Base-by-base conservation (phyloP, 176 grass and related monocot genomes). In the maize (Zea mays) region DNA sequence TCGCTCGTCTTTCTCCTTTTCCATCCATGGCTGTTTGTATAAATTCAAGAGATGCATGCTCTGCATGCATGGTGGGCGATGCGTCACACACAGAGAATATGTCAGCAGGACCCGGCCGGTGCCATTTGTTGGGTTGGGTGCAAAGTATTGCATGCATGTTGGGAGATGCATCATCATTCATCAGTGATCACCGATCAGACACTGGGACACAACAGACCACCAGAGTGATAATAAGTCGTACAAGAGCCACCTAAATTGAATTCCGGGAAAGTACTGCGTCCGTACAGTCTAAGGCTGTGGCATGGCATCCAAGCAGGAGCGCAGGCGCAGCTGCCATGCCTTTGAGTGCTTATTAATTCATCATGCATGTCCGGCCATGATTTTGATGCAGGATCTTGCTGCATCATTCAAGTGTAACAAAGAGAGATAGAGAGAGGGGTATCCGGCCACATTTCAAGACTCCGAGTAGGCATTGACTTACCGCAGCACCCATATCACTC, bases 191-290 rank as follows among this genome's bases (percentile, higher is more conserved):
- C 50, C 15, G 49, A 51, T 54, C 51, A 21, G 41, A 46, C 10
- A 68, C n/a, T 41, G 39, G 6, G 70, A 14, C 70, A 72, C 44
- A 39, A 0, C 27, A 27, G 27, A 27, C 27, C 35, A 7, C 12
- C 12, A 5, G 40, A 44, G 48, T n/a, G 45, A 72, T 3, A n/a
- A n/a, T 4, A 5, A 41, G 46, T 27, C 65, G 65, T 48, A 65
- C 59, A 33, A 48, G 47, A 41, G 56, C 75, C 43, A 34, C 17
- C 13, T 62, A 34, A 68, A 85, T 60, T 80, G 68, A 74, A 80
- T 86, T 52, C 57, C 19, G 19, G 19, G 49, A 68, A 68, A 69
- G 41, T 57, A 73, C 41, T 67, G 81, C 47, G 62, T 11, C 5
- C 59, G 58, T 72, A 57, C 2, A 19, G 56, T 73, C 16, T n/a